phyloP scores from a whole-genome alignment of 805 yeast species.

The Spathaspora passalidarum region DNA sequence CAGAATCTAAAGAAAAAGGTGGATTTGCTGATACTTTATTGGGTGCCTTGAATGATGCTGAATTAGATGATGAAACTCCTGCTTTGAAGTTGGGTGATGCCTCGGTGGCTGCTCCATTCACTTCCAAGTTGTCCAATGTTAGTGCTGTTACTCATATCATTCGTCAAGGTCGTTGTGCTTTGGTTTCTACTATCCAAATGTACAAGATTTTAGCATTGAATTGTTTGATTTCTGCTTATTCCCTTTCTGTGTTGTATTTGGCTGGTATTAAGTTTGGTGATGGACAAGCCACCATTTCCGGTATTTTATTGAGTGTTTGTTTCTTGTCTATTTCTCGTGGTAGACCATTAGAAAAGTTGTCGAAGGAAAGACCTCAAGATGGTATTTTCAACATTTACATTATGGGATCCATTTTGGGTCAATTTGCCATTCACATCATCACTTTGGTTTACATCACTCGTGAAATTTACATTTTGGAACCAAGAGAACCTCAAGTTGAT shows the following conservation, averaged over 20 bases:
- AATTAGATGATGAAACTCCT: constrained; percentile 85
- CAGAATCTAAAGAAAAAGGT: constrained; percentile 33
- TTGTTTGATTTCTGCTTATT: constrained; percentile 94
- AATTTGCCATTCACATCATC: constrained; percentile 87
- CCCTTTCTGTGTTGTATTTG: constrained; percentile 86
- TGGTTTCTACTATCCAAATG: constrained; percentile 97
- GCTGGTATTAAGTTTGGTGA: constrained; percentile 99
- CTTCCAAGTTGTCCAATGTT: constrained; percentile 90
- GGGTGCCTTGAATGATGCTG: constrained; percentile 49
- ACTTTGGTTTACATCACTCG: constrained; percentile 79
- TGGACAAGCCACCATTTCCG: constrained; percentile 97
- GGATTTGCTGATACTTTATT: constrained; percentile 62
- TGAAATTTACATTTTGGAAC: constrained; percentile 84
- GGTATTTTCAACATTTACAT: constrained; percentile 94
- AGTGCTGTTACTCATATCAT: constrained; percentile 89
- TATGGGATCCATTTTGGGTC: constrained; percentile 97
- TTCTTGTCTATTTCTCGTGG: constrained; percentile 95
- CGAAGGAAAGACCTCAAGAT: constrained; percentile 94
- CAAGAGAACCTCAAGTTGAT: constrained; percentile 87
- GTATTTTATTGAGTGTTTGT: constrained; percentile 86
- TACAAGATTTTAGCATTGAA: constrained; percentile 95
- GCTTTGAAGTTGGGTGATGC: constrained; percentile 95
- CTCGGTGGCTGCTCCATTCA: constrained; percentile 98
- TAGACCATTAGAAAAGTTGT: constrained; percentile 80
- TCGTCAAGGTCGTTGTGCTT: constrained; percentile 97